Conservation (phyloP, 257 asterid genomes). For the Agastache rugosa region DNA sequence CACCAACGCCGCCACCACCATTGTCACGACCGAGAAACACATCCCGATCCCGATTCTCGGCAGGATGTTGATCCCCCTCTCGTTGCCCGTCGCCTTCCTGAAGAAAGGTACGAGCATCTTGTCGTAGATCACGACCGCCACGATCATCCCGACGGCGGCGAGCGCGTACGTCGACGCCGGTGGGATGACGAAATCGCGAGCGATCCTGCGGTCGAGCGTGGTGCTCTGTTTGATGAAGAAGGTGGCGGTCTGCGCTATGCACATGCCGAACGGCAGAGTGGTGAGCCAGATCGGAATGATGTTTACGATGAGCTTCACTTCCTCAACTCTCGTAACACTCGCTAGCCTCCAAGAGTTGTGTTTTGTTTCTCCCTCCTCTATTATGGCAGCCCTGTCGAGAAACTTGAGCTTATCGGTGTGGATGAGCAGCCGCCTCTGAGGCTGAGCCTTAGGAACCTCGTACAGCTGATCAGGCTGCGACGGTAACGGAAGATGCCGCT, state of each 20-base stretch:
- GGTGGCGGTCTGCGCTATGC: conserved; percentile 74
- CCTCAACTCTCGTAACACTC: conserved; percentile 81
- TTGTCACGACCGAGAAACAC: conserved; percentile 57
- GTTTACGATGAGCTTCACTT: conserved; percentile 72
- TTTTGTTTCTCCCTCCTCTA: conserved; percentile 43
- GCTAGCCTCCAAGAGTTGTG: conserved; percentile 77
- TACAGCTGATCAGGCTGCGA: conserved; percentile 50
- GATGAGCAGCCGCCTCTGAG: conserved; percentile 55
- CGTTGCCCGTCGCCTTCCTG: conserved; percentile 60
- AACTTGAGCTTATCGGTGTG: conserved; percentile 79
- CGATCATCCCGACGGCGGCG: conserved; percentile 75
- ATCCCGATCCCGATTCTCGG: conserved; percentile 87
- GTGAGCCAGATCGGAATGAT: conserved; percentile 87
- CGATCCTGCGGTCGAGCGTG: conserved; percentile 54
- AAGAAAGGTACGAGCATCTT: conserved; percentile 66
- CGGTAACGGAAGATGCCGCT: conserved; percentile 61
- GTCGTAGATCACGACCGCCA: conserved; percentile 64
- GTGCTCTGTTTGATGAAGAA: conserved; percentile 90
- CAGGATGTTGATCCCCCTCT: conserved; percentile 79
- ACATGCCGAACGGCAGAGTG: conserved; percentile 73
- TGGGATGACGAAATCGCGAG: conserved; percentile 53
- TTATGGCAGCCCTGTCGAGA: conserved; percentile 84
- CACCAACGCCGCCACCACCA: conserved; percentile 76
- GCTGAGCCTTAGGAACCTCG: conserved; percentile 56
- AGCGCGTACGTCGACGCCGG: conserved; percentile 72